phyloP scores from a whole-genome alignment of 805 yeast genomes.

The Yamadazyma scolyti region DNA sequence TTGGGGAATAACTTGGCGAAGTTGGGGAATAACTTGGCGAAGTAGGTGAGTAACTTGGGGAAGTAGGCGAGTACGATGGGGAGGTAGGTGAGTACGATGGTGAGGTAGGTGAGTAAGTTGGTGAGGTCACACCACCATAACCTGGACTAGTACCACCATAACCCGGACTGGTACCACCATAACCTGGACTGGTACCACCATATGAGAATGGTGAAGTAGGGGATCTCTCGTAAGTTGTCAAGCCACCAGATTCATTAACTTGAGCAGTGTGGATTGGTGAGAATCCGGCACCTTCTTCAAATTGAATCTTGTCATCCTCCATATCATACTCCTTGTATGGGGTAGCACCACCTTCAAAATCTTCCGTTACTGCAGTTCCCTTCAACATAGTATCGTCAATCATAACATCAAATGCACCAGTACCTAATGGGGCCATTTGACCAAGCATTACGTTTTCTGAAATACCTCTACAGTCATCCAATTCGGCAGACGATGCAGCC shows the following conservation, averaged over 20 bases:
- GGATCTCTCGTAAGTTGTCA: constrained; percentile 76
- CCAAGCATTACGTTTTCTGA: constrained; percentile 97
- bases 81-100: constrained; percentile 66
- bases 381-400: constrained; percentile 86
- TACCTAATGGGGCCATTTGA: constrained; percentile 97
- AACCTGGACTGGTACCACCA: constrained; percentile 46
- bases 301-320: constrained; percentile 58
- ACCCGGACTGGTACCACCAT: constrained; percentile 72
- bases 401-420: constrained; percentile 95
- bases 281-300: constrained; percentile 76
- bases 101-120: constrained; percentile 72
- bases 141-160: constrained; percentile 60
- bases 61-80: constrained; percentile 65
- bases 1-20: constrained; percentile 57
- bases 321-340: constrained; percentile 74
- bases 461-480: constrained; percentile 98
- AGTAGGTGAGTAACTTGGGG: constrained; percentile 69
- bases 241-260: constrained; percentile 76
- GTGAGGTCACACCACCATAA: constrained; percentile 59
- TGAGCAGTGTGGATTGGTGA: constrained; percentile 93
- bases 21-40: constrained; percentile 59
- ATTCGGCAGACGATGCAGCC: constrained; percentile 97
- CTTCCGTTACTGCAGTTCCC: constrained; percentile 44
- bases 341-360: constrained; percentile 73
- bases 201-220: constrained; percentile 58